These are phyloP conservation scores for Chenopodium quinoa DNA, from an alignment of 148 eudicot genomes.

Conservation along the genomic window DNA sequence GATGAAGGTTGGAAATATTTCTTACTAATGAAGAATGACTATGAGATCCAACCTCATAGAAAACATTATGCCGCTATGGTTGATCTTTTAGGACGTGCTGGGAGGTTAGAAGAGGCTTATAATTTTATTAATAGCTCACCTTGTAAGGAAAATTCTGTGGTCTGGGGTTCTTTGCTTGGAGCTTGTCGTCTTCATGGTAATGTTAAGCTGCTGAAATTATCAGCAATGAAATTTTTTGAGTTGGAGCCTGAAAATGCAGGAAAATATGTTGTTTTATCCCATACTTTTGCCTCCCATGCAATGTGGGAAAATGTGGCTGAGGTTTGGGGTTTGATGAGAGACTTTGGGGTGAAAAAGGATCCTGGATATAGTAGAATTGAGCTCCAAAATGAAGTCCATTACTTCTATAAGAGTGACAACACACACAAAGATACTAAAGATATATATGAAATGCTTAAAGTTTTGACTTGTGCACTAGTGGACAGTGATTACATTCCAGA, in stretches of 20 bases:
- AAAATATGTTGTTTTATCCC: conserved; percentile 69
- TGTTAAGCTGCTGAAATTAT: conserved; percentile 54
- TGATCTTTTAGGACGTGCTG: conserved; percentile 84
- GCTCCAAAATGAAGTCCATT: conserved; percentile 53
- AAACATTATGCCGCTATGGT: conserved; percentile 82
- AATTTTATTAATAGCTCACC: conserved; percentile 54
- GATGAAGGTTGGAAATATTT: conserved; percentile 70
- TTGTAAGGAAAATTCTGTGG: conserved; percentile 52
- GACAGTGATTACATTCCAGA: conserved; percentile 43
- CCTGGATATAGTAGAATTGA: conserved; percentile 88
- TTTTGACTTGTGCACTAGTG: conserved; percentile 44
- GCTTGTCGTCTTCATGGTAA: conserved; percentile 76
- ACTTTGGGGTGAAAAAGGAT: conserved; percentile 62
- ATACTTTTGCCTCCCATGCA: conserved; percentile 62
- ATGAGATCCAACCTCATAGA: conserved; percentile 59
- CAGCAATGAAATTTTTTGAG: conserved; percentile 58
- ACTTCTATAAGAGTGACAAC: conserved; percentile 68
- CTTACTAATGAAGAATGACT: conserved; percentile 58
- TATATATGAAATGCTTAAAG: conserved; percentile 45
- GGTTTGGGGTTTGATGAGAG: conserved; percentile 67
- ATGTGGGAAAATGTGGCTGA: conserved; percentile 64
- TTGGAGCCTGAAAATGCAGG: conserved; percentile 71
- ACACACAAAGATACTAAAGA: conserved; percentile 48
- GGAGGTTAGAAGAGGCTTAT: conserved; percentile 76
- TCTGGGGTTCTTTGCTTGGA: conserved; percentile 86